phyloP scores from a whole-genome alignment of 2,329 filamentous ascomycete species.

The Fusarium phyllophilum region DNA sequence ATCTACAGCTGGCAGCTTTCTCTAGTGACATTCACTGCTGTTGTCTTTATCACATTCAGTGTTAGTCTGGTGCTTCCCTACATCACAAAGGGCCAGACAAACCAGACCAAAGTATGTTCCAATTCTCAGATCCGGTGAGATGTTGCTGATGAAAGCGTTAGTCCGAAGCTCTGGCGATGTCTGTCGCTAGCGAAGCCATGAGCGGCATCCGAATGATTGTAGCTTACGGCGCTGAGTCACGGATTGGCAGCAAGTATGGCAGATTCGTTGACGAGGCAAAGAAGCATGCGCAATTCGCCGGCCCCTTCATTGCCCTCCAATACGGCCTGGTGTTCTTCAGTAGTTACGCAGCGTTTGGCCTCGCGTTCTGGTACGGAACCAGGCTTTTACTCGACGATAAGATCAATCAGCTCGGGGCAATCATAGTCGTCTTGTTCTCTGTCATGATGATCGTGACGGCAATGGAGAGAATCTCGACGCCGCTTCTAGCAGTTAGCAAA shows the following conservation, averaged over 20 bases:
- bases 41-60: conserved; percentile 54
- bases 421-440: conserved; percentile 3
- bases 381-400: neutral
- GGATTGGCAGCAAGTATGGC: conserved; percentile 50
- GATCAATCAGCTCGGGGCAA: neutral
- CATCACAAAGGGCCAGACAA: conserved; percentile 46
- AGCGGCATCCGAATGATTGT: conserved; percentile 55
- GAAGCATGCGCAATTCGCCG: conserved; percentile 42
- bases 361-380: conserved; percentile 27
- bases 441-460: conserved; percentile 2
- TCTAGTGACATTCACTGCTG: conserved; percentile 57
- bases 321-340: conserved; percentile 36
- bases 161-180: conserved; percentile 44
- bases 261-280: conserved; percentile 51
- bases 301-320: conserved; percentile 40
- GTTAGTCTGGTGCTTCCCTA: conserved; percentile 48
- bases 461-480: neutral
- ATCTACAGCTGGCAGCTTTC: conserved; percentile 63
- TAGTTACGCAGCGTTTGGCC: neutral
- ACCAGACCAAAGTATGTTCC: conserved; percentile 46
- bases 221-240: conserved; percentile 53
- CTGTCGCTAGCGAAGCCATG: conserved; percentile 55
- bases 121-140: rapidly evolving
- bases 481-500: neutral
- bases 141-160: neutral